A percentile compares a stretch with the other conserved stretches of the same genome.
These are phyloP conservation scores for Emmonsia crescens DNA, from an alignment of 2,329 filamentous ascomycete genomes.

Conservation along the genomic window DNA sequence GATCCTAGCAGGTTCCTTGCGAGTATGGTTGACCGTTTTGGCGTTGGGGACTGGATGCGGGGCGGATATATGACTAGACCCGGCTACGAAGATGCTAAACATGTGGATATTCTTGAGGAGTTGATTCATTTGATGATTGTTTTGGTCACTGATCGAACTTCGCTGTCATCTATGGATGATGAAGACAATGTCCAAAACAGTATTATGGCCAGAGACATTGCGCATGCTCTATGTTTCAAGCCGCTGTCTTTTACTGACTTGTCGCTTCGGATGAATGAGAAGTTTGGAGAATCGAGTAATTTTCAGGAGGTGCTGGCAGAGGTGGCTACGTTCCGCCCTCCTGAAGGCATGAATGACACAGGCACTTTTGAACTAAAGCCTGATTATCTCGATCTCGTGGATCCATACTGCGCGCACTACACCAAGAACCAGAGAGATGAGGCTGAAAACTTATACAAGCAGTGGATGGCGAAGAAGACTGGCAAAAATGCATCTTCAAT, in stretches of 20 bases:
- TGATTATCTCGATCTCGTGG: conserved; percentile 75
- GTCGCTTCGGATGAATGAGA: conserved; percentile 73
- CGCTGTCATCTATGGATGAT: conserved; percentile 40
- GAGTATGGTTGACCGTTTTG: conserved; percentile 84
- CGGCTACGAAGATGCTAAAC: conserved; percentile 75
- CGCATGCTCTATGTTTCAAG: conserved; percentile 91
- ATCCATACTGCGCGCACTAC: conserved; percentile 93
- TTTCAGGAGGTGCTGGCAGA: conserved; percentile 76
- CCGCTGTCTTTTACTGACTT: conserved; percentile 92
- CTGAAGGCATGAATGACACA: conserved; percentile 83
- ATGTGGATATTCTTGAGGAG: conserved; percentile 88
- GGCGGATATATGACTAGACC: conserved; percentile 65
- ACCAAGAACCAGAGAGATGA: conserved; percentile 96
- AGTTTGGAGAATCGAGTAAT: conserved; percentile 77
- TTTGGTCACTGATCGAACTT: conserved; percentile 76
- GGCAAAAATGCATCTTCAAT: conserved; percentile 72
- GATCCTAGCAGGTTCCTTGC: conserved; percentile 73
- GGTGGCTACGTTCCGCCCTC: conserved; percentile 79
- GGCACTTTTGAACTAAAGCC: conserved; percentile 89
- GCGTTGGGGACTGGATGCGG: conserved; percentile 76
- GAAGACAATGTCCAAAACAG: conserved; percentile 42
- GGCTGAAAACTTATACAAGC: conserved; percentile 78
- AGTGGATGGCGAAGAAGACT: conserved; percentile 75
- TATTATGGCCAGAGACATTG: conserved; percentile 77
- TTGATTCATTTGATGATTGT: conserved; percentile 90